These are phyloP conservation scores for Agaricus subrufescens DNA, from an alignment of 768 basidiomycete genomes.

Conservation along the genomic window DNA sequence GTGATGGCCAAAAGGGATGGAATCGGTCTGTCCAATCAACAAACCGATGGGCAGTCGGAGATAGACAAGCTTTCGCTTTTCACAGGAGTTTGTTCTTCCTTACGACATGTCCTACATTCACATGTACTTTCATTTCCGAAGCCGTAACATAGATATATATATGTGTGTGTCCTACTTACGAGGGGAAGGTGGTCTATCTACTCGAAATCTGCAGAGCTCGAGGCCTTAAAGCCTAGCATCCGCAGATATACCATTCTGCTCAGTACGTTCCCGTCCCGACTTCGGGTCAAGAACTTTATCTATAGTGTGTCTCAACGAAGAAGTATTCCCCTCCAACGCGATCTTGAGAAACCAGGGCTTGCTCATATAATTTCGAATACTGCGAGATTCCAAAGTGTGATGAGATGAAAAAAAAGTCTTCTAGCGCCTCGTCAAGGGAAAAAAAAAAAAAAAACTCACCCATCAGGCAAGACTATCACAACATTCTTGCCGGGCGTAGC, in stretches of 20 bases:
- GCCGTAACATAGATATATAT: not conserved
- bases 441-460: constrained; percentile 43
- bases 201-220: not conserved
- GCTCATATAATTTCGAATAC: constrained; percentile 92
- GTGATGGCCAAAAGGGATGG: constrained; percentile 64
- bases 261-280: not conserved
- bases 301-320: constrained; percentile 49
- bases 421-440: not conserved
- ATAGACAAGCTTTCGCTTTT: constrained; percentile 27
- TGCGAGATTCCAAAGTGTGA: constrained; percentile 19
- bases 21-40: constrained; percentile 52
- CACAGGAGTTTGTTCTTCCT: constrained; percentile 27
- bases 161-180: no score
- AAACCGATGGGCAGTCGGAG: constrained; percentile 42
- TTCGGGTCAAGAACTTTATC: constrained; percentile 13
- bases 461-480: constrained; percentile 86
- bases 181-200: not conserved
- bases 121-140: not conserved
- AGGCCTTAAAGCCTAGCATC: not conserved
- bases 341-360: constrained; percentile 87
- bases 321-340: constrained; percentile 49
- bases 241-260: not conserved
- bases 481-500: constrained; percentile 77
- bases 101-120: constrained; percentile 6
- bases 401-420: no score